Conservation (phyloP, 495 filamentous ascomycete species). For the Lasiosphaeria ovina region DNA sequence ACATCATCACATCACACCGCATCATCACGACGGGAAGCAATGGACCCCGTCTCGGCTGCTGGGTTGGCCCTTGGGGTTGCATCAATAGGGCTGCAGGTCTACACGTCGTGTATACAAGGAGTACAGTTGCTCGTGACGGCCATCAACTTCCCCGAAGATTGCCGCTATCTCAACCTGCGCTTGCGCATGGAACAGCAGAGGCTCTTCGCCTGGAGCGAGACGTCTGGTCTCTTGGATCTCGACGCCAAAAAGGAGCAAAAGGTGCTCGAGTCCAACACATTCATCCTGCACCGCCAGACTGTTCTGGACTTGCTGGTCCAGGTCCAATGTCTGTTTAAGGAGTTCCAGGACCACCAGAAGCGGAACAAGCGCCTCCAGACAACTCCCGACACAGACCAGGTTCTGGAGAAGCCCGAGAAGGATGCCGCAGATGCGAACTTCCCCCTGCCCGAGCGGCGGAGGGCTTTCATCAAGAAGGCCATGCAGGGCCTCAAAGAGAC, state of each 20-base stretch:
- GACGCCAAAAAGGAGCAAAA: slow-evolving; percentile 32
- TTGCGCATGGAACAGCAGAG: slow-evolving; percentile 47
- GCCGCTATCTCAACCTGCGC: slow-evolving; percentile 42
- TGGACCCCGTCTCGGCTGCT: slow-evolving; percentile 41
- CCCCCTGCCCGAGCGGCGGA: slow-evolving; percentile 30
- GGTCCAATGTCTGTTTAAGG: slow-evolving; percentile 43
- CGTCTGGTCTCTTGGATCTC: slow-evolving; percentile 41
- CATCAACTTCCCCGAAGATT: slow-evolving; percentile 41
- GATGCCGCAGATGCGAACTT: slow-evolving; percentile 39
- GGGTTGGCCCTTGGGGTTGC: slow-evolving; percentile 44
- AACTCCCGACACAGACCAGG: slow-evolving; percentile 25
- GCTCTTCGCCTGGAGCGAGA: slow-evolving; percentile 48
- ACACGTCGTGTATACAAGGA: slow-evolving; percentile 42
- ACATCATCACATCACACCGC: too few species aligned
- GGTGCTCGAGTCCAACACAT: slow-evolving; percentile 42
- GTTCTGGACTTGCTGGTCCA: slow-evolving; percentile 45
- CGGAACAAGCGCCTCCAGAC: slow-evolving; percentile 33
- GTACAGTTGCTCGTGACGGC: slow-evolving; percentile 46
- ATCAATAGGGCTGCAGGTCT: slow-evolving; percentile 40
- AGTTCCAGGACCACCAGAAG: slow-evolving; percentile 43
- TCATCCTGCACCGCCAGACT: slow-evolving; percentile 42
- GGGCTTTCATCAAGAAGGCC: slow-evolving; percentile 43
- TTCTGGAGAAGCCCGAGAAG: slow-evolving; percentile 35
- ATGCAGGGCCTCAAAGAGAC: slow-evolving; percentile 33
- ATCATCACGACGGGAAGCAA: slow-evolving; percentile 8